Percentiles rank a stretch among this genome's conserved stretches.
These are phyloP conservation scores for Trichoderma asperellum DNA, from an alignment of 2,329 filamentous ascomycete species.

Conservation along the genomic window DNA sequence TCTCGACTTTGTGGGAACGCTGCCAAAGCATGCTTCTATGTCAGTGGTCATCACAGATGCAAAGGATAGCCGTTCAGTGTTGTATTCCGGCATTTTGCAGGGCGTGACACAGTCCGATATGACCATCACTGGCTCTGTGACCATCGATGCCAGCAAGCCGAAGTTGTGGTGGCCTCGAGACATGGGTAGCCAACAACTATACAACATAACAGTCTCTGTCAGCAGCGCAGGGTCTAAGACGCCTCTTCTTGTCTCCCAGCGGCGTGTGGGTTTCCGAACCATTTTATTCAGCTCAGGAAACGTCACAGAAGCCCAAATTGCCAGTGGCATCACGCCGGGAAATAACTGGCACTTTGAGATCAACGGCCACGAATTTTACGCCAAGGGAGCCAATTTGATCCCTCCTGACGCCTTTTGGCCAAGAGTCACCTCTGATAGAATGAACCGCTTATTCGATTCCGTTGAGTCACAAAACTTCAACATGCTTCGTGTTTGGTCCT, in stretches of 20 bases:
- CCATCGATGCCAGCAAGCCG: conserved; percentile 49
- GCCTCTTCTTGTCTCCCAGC: conserved; percentile 18
- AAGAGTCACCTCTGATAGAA: conserved; percentile 56
- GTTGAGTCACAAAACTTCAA: conserved; percentile 62
- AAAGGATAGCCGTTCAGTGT: conserved; percentile 44
- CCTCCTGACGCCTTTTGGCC: conserved; percentile 33
- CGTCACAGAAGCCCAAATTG: conserved; percentile 57
- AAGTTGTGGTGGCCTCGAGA: conserved; percentile 65
- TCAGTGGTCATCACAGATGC: conserved; percentile 51
- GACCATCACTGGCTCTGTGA: conserved; percentile 52
- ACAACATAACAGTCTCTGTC: conserved; percentile 53
- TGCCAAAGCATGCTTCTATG: conserved; percentile 50
- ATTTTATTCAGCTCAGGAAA: conserved; percentile 62
- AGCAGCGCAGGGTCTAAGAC: conserved; percentile 51
- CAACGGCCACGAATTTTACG: conserved; percentile 66
- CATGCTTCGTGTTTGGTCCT: conserved; percentile 66
- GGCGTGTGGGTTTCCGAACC: conserved; percentile 59
- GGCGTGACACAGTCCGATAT: conserved; percentile 37
- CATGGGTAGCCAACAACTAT: conserved; percentile 61
- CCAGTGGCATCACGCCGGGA: conserved; percentile 49
- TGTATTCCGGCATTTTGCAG: conserved; percentile 40
- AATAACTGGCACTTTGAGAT: conserved; percentile 66
- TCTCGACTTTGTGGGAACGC: conserved; percentile 57
- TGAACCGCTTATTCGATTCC: conserved; percentile 53
- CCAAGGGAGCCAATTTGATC: conserved; percentile 37